phyloP scores from a whole-genome alignment of 345 rosid species.

The Hirschfeldia incana region DNA sequence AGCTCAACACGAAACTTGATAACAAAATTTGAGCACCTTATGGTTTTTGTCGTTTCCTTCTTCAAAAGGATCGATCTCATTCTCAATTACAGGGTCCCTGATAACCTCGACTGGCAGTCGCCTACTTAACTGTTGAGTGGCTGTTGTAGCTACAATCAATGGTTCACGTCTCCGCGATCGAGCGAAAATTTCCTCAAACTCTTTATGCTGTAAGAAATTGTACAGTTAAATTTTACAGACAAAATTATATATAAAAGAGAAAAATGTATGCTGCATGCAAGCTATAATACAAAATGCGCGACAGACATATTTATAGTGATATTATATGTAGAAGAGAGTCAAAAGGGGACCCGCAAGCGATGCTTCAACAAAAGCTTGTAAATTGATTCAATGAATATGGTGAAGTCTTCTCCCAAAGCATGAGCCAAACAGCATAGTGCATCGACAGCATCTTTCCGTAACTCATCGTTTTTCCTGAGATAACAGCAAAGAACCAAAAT shows the following conservation, averaged over 20 bases:
- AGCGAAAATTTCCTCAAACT: constrained; percentile 91
- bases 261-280: neutral
- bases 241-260: constrained; percentile 5
- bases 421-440: constrained; percentile 97
- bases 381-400: constrained; percentile 89
- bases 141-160: constrained; percentile 71
- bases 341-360: constrained; percentile 60
- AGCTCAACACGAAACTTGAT: constrained; percentile 10
- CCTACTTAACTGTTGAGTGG: constrained; percentile 74
- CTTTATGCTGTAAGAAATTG: constrained; percentile 73
- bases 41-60: constrained; percentile 75
- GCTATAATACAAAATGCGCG: neutral
- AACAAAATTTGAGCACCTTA: constrained; percentile 53
- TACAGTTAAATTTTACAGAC: constrained; percentile 3
- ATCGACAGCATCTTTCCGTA: constrained; percentile 90
- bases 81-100: constrained; percentile 79
- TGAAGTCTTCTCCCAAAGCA: constrained; percentile 97
- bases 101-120: constrained; percentile 80
- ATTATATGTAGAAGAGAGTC: constrained; percentile 11
- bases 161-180: constrained; percentile 81
- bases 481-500: constrained; percentile 6
- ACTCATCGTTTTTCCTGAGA: constrained; percentile 82
- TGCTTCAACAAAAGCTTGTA: constrained; percentile 80
- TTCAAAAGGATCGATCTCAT: constrained; percentile 81
- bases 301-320: neutral